Percentiles rank a stretch among this genome's conserved stretches.
Conservation (phyloP, 2,329 filamentous ascomycete genomes). For the Aspergillus sp. region DNA sequence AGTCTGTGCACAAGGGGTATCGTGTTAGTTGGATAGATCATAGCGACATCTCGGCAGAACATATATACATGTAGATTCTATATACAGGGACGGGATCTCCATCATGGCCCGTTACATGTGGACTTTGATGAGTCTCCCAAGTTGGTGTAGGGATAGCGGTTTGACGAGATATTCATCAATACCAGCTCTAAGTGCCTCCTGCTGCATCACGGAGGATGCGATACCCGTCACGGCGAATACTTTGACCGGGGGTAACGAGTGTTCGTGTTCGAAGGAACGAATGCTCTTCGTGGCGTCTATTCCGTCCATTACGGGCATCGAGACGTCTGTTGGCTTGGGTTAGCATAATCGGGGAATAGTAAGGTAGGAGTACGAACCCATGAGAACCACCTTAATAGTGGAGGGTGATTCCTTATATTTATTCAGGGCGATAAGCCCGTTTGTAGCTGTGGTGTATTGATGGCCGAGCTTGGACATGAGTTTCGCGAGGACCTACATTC, state of each 20-base stretch:
- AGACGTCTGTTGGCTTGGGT: constrained; percentile 34
- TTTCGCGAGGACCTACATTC: constrained; percentile 31
- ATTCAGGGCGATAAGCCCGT: constrained; percentile 39
- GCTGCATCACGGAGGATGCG: constrained; percentile 26
- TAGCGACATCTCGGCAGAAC: background rate
- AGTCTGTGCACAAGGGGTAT: background rate
- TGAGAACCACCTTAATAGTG: constrained; percentile 33
- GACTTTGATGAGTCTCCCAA: background rate
- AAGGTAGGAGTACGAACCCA: constrained; percentile 21
- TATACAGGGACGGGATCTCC: background rate
- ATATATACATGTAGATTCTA: background rate
- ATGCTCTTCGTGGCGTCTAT: constrained; percentile 43
- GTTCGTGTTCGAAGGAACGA: constrained; percentile 30
- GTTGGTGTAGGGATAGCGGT: constrained; percentile 15
- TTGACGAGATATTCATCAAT: constrained; percentile 29
- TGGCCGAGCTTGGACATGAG: constrained; percentile 36
- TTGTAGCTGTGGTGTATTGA: constrained; percentile 34
- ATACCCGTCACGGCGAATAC: constrained; percentile 30
- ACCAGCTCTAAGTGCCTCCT: constrained; percentile 25
- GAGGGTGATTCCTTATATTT: constrained; percentile 26
- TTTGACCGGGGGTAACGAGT: constrained; percentile 17
- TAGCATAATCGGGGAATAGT: background rate
- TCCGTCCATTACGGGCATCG: constrained; percentile 45
- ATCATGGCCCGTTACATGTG: background rate
- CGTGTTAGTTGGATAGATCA: background rate